phyloP scores from a whole-genome alignment of 495 filamentous ascomycete species.

The Coniosporium apollinis region DNA sequence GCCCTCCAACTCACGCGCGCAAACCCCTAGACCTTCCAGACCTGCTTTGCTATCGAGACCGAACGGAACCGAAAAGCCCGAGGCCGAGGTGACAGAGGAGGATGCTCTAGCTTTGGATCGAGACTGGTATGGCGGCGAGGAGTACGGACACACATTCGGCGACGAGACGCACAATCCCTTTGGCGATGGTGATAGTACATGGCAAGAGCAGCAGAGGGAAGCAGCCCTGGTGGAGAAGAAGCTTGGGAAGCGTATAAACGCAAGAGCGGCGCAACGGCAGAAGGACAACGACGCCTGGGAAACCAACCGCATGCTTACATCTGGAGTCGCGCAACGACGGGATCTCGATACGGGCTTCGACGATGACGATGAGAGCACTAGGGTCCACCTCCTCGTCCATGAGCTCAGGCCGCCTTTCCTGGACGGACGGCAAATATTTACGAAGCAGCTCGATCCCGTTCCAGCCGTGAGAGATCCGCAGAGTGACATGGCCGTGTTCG shows the following conservation, averaged over 20 bases:
- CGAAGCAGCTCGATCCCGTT: slow-evolving; percentile 90
- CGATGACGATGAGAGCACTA: slow-evolving; percentile 80
- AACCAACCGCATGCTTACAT: slow-evolving; percentile 94
- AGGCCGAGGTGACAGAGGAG: slow-evolving; percentile 30
- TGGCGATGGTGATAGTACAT: slow-evolving; percentile 45
- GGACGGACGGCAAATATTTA: slow-evolving; percentile 89
- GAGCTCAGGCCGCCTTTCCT: slow-evolving; percentile 91
- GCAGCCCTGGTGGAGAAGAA: slow-evolving; percentile 58
- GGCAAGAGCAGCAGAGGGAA: slow-evolving; percentile 58
- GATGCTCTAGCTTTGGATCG: slow-evolving; percentile 59
- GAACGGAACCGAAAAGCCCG: slow-evolving; percentile 18
- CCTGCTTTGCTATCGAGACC: slow-evolving; percentile 12
- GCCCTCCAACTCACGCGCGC: slow-evolving; percentile 7
- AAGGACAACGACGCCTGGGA: slow-evolving; percentile 97
- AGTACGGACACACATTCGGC: slow-evolving; percentile 59
- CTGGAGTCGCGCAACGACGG: slow-evolving; percentile 79
- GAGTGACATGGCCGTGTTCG: slow-evolving; percentile 98
- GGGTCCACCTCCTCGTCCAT: slow-evolving; percentile 84
- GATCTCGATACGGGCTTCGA: slow-evolving; percentile 66
- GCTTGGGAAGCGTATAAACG: slow-evolving; percentile 48
- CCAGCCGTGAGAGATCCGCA: slow-evolving; percentile 86
- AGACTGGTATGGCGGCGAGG: slow-evolving; percentile 74
- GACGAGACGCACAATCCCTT: slow-evolving; percentile 60
- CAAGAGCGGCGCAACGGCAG: slow-evolving; percentile 64
- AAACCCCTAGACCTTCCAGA: slow-evolving; percentile 6